Evolutionary conservation across 1,139 yeast species (phyloP), one percentile per base, ranked within the genome.

Genomic region (Debaryomyces sp.): DNA sequence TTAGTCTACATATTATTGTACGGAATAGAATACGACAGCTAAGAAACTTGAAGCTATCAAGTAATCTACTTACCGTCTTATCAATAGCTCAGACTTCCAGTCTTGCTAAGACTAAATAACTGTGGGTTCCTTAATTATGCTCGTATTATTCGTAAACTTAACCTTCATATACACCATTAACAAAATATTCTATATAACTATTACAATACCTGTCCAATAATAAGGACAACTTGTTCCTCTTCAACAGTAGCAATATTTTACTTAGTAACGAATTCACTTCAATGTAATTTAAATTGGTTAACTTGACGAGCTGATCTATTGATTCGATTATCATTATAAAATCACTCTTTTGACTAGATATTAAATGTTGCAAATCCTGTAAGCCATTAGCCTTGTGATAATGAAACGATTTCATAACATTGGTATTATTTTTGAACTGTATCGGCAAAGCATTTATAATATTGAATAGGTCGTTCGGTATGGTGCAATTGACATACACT

Each of bases 401-500:
- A 26, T 51, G 52, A 45, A 62, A 58, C 13, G 47, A 42, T 45
- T 50, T 50, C 59, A 59, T 50, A 8, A 43, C 45, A 30, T 35
- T 48, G 8, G 50, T 45, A 23, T 48, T 41, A 4, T 39, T 10
- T 24, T 51, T 43, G 39, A 59, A 52, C n/a, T 22, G 22, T 23
- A 50, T 50, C 8, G 44, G 36, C 8, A 46, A 46, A 10, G 43
- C 33, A 4, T 49, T 46, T 6, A 61, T 54, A 4, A 43, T 23
- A 24, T 53, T 30, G 36, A 48, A 54, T 9, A 62, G 45, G 23
- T 44, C 47, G 33, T 52, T 53, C 5, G 62, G 63, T 15, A 58
- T 48, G 2, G 60, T 54, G 24, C 58, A 51, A 42, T 61, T 61
- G 4, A 61, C 30, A 42, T 61, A 61, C 10, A 46, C 12, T n/a